phyloP scores from a whole-genome alignment of 768 basidiomycete species.

The Phlebiopsis flavidoalba region DNA sequence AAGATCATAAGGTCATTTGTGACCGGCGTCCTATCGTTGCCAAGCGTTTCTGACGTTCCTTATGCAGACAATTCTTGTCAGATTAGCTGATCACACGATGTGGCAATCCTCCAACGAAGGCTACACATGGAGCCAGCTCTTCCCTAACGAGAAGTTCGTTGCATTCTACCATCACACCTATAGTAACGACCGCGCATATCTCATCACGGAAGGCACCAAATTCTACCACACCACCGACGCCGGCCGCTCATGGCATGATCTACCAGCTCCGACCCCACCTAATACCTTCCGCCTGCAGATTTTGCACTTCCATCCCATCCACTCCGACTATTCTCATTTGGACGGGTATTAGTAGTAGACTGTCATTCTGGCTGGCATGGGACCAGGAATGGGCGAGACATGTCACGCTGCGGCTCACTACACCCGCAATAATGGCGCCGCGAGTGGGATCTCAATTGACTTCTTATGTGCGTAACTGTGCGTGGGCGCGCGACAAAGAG shows the following conservation, averaged over 20 bases:
- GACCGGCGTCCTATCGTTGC: neutral
- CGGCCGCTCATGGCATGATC: slow-evolving; percentile 63
- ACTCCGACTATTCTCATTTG: slow-evolving; percentile 84
- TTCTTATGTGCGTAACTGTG: slow-evolving; percentile 84
- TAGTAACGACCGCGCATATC: slow-evolving; percentile 77
- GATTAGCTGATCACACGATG: slow-evolving; percentile 67
- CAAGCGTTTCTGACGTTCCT: neutral
- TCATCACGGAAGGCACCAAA: slow-evolving; percentile 63
- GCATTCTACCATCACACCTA: slow-evolving; percentile 86
- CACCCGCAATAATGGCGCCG: slow-evolving; percentile 73
- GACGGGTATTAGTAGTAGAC: slow-evolving; percentile 73
- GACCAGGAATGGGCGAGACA: slow-evolving; percentile 30
- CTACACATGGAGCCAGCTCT: slow-evolving; percentile 77
- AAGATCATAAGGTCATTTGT: slow-evolving; percentile 58
- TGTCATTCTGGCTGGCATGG: slow-evolving; percentile 38
- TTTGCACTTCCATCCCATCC: slow-evolving; percentile 79
- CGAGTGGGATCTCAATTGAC: slow-evolving; percentile 73
- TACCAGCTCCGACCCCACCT: slow-evolving; percentile 60
- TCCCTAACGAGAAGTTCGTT: slow-evolving; percentile 58
- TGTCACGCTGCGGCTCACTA: slow-evolving; percentile 79
- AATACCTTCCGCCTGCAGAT: slow-evolving; percentile 75
- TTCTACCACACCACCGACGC: slow-evolving; percentile 83
- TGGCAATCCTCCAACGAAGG: slow-evolving; percentile 98
- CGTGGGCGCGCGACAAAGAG: slow-evolving; percentile 81
- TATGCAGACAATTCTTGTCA: slow-evolving; percentile 73